phyloP scores from a whole-genome alignment of 1,284 basidiomycete genomes.

The Austroboletus olivaceoglutinosus region DNA sequence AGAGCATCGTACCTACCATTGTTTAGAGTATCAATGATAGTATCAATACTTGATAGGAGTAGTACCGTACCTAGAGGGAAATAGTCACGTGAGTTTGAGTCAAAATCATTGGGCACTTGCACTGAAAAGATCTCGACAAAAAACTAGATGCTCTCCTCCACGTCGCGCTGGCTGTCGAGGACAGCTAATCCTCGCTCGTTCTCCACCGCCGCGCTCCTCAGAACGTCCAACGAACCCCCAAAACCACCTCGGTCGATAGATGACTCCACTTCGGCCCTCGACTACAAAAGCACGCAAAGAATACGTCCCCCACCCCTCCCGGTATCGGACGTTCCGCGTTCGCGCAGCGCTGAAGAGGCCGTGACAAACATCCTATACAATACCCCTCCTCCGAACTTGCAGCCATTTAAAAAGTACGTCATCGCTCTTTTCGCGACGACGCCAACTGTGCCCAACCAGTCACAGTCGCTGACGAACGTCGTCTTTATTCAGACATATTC shows the following conservation, averaged over 20 bases:
- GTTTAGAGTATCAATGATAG: too few species aligned
- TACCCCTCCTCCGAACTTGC: slow-evolving; percentile 87
- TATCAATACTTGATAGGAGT: too few species aligned
- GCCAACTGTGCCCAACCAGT: not conserved
- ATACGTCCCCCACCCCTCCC: slow-evolving; percentile 77
- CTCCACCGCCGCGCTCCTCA: slow-evolving; percentile 11
- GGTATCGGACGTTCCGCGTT: slow-evolving; percentile 68
- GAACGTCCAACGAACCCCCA: slow-evolving; percentile 29
- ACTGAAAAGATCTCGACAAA: not conserved
- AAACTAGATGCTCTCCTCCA: slow-evolving; percentile 13
- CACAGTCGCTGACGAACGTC: slow-evolving; percentile 6
- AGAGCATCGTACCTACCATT: too few species aligned
- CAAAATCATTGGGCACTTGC: not conserved
- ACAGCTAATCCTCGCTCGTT: slow-evolving; percentile 17
- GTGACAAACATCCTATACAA: slow-evolving; percentile 96
- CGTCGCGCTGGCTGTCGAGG: slow-evolving; percentile 20
- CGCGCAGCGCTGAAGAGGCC: slow-evolving; percentile 86
- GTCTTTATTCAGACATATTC: slow-evolving; percentile 68
- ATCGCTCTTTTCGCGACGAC: not conserved
- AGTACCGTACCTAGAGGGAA: too few species aligned
- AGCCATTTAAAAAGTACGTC: slow-evolving; percentile 91
- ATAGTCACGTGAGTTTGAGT: not conserved
- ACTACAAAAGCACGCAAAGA: slow-evolving; percentile 82
- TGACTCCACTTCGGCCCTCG: slow-evolving; percentile 91
- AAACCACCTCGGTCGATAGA: slow-evolving; percentile 71